phyloP scores from a whole-genome alignment of 768 basidiomycete genomes.

The Termitomyces sp. region DNA sequence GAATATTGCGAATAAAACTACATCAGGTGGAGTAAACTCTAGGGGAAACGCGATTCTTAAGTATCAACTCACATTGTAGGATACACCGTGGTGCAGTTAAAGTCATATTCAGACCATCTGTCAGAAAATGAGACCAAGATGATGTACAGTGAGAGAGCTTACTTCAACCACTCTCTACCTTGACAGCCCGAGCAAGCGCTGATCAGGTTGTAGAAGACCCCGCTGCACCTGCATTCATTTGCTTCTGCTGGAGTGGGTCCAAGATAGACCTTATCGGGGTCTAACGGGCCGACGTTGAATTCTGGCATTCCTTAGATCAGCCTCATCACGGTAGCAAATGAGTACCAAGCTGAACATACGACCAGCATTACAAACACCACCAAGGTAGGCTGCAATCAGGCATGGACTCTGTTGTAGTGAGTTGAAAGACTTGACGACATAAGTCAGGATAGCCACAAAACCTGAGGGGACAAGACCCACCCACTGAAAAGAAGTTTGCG shows the following conservation, averaged over 20 bases:
- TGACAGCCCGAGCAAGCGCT: constrained; percentile 53
- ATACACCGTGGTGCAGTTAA: constrained; percentile 44
- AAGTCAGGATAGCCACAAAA: not conserved
- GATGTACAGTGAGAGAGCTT: constrained; percentile 5
- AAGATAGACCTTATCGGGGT: constrained; percentile 27
- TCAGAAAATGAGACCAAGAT: not conserved
- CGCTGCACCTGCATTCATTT: constrained; percentile 48
- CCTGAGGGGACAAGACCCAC: not conserved
- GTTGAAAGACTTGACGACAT: constrained; percentile 33
- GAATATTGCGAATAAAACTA: constrained; percentile 37
- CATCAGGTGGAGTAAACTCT: not conserved
- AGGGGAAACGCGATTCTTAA: not conserved
- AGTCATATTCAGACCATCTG: constrained; percentile 47
- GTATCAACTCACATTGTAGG: constrained; percentile 23
- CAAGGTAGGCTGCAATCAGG: constrained; percentile 37
- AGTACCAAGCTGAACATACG: constrained; percentile 19
- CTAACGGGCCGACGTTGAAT: constrained; percentile 32
- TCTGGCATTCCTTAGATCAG: constrained; percentile 17
- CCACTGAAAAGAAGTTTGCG: constrained; percentile 3
- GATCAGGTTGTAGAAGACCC: constrained; percentile 50
- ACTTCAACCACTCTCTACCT: constrained; percentile 28
- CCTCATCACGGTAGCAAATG: not conserved
- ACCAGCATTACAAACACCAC: constrained; percentile 36
- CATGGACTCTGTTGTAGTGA: constrained; percentile 39
- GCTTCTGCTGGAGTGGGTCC: constrained; percentile 30